Conservation (phyloP, 1,284 basidiomycete species). For the Leccinum solheimii region DNA sequence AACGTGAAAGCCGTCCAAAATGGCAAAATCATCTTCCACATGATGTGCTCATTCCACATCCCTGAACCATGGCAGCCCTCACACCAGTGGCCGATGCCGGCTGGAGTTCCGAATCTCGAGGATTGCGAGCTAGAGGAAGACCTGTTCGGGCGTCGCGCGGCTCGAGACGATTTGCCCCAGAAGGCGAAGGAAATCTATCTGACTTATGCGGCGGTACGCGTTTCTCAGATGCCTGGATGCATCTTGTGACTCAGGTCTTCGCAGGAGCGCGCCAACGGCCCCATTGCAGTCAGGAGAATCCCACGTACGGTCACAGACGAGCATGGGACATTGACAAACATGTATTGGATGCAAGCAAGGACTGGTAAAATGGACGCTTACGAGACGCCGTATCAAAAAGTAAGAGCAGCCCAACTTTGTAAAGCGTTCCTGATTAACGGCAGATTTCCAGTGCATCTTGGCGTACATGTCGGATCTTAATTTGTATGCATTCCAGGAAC, state of each 20-base stretch:
- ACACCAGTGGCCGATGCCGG: conserved; percentile 66
- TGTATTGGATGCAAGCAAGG: conserved; percentile 83
- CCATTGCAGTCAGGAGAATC: conserved; percentile 64
- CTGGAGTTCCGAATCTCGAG: conserved; percentile 55
- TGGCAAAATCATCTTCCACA: conserved; percentile 76
- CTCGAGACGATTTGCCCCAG: conserved; percentile 37
- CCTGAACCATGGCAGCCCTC: conserved; percentile 75
- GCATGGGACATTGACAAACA: conserved; percentile 53
- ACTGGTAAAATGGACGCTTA: conserved; percentile 59
- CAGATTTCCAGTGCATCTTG: conserved; percentile 67
- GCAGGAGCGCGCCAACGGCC: conserved; percentile 69
- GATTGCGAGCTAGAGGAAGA: conserved; percentile 65
- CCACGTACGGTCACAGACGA: conserved; percentile 38
- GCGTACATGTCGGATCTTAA: conserved; percentile 84
- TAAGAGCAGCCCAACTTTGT: conserved; percentile 31
- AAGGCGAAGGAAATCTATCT: conserved; percentile 35
- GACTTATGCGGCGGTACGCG: conserved; percentile 45
- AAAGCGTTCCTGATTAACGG: conserved; percentile 7
- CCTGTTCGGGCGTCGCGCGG: conserved; percentile 38
- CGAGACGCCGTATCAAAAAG: conserved; percentile 78
- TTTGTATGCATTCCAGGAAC: conserved; percentile 52
- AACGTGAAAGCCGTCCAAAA: conserved; percentile 74
- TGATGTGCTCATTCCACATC: conserved; percentile 84
- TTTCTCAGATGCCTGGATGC: background rate
- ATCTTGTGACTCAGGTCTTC: conserved; percentile 2